Evolutionary conservation across 1,139 yeast genomes (phyloP).

Genomic region (Hansenula lynferdii): DNA sequence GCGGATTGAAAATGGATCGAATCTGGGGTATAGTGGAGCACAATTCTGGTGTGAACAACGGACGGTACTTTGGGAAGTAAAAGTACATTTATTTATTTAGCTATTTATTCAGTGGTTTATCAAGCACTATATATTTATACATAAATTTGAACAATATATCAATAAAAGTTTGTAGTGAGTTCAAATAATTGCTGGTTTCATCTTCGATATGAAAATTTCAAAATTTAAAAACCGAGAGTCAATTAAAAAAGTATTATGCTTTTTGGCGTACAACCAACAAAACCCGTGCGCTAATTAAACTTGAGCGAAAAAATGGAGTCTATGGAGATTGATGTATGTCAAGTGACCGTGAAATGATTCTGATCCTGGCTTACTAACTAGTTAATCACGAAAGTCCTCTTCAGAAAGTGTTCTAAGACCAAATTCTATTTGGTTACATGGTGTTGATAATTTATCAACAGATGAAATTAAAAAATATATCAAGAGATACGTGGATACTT

Average conservation of each 20-base stretch:
- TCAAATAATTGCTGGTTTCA: no score
- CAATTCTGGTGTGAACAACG: slow-evolving; percentile 62
- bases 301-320: slow-evolving; percentile 1
- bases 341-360: background rate
- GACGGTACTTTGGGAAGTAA: slow-evolving; percentile 33
- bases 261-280: no score
- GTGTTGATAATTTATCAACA: slow-evolving; percentile 23
- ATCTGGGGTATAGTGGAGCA: slow-evolving; percentile 76
- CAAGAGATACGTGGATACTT: slow-evolving; percentile 10
- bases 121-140: no score
- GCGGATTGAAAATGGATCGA: slow-evolving; percentile 81
- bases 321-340: slow-evolving; percentile 3
- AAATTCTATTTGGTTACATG: slow-evolving; percentile 17
- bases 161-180: no score
- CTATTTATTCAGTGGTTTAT: no score
- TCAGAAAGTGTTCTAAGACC: slow-evolving; percentile 12
- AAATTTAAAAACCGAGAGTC: no score
- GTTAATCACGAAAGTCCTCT: background rate
- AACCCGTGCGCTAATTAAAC: no score
- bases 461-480: slow-evolving; percentile 15
- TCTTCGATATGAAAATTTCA: no score
- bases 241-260: no score
- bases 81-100: slow-evolving; percentile 1
- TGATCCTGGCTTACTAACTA: background rate
- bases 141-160: no score